A percentile compares a stretch with the other conserved stretches of the same genome.
Conservation (phyloP, 768 basidiomycete species). For the Lactarius sp. region DNA sequence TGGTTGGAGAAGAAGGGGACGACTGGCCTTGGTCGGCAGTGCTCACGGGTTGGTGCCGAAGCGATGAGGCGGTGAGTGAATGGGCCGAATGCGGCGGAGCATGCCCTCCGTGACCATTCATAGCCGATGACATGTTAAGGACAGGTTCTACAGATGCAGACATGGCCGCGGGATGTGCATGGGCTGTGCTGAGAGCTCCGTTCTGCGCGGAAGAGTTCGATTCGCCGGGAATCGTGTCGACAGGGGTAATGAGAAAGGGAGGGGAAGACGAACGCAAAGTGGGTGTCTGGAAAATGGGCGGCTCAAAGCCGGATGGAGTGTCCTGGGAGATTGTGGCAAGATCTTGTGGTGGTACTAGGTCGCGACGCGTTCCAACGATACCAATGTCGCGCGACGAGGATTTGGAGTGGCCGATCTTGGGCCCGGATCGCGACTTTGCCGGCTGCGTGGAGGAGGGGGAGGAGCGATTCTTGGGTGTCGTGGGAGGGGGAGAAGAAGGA, state of each 20-base stretch:
- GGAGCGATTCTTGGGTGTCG: not conserved
- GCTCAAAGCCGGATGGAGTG: constrained; percentile 28
- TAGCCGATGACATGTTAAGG: constrained; percentile 19
- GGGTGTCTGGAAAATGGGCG: constrained; percentile 39
- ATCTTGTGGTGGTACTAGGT: constrained; percentile 28
- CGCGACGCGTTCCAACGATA: constrained; percentile 44
- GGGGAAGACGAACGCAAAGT: constrained; percentile 33
- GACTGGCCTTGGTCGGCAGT: constrained; percentile 4
- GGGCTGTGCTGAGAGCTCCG: constrained; percentile 27
- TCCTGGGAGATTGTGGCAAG: constrained; percentile 17
- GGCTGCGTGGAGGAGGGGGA: not conserved
- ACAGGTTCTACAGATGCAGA: constrained; percentile 30
- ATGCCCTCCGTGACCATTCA: constrained; percentile 12
- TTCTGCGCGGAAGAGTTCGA: not conserved
- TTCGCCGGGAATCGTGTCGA: not conserved
- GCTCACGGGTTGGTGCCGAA: not conserved
- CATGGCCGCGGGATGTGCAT: constrained; percentile 24
- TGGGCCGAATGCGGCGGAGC: constrained; percentile 6
- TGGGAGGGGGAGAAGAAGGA: constrained; percentile 34
- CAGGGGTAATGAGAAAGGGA: constrained; percentile 18
- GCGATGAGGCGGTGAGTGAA: not conserved
- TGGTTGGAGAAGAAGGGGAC: not conserved
- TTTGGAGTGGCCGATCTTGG: constrained; percentile 33
- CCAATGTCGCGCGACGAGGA: constrained; percentile 44
- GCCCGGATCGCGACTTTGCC: not conserved